Conservation (phyloP, 768 basidiomycete genomes). For the Xerocomus potaroensis region DNA sequence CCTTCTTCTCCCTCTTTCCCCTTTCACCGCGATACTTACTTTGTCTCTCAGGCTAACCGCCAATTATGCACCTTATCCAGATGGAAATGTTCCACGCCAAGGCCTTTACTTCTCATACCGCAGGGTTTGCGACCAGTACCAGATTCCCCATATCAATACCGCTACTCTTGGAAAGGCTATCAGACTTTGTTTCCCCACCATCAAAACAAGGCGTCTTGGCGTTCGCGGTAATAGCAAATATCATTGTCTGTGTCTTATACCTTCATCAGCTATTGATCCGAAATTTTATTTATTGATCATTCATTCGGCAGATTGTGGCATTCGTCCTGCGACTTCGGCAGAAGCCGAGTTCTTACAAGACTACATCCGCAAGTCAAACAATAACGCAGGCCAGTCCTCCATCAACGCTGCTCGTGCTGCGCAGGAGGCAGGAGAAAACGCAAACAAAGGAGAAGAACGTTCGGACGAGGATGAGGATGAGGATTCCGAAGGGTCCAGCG, state of each 20-base stretch:
- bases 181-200: slow-evolving; percentile 87
- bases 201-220: slow-evolving; percentile 91
- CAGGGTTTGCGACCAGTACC: slow-evolving; percentile 87
- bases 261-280: slow-evolving; percentile 31
- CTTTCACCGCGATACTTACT: slow-evolving; percentile 20
- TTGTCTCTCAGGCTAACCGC: slow-evolving; percentile 69
- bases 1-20: slow-evolving; percentile 16
- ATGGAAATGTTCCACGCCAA: slow-evolving; percentile 91
- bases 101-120: slow-evolving; percentile 93
- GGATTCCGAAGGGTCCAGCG: slow-evolving; percentile 73
- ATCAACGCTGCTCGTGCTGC: slow-evolving; percentile 71
- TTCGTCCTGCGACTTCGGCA: slow-evolving; percentile 84
- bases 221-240: slow-evolving; percentile 96
- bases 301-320: slow-evolving; percentile 71
- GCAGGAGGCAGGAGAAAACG: slow-evolving; percentile 62
- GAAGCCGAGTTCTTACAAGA: slow-evolving; percentile 92
- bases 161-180: slow-evolving; percentile 95
- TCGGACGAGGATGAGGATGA: slow-evolving; percentile 87
- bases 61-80: slow-evolving; percentile 87
- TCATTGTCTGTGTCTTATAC: slow-evolving; percentile 64
- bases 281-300: slow-evolving; percentile 28
- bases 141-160: slow-evolving; percentile 92
- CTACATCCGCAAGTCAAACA: slow-evolving; percentile 88
- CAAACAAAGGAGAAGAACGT: slow-evolving; percentile 60
- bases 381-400: slow-evolving; percentile 72